Conservation (phyloP, 345 rosid genomes). For the Salix arbutifolia region DNA sequence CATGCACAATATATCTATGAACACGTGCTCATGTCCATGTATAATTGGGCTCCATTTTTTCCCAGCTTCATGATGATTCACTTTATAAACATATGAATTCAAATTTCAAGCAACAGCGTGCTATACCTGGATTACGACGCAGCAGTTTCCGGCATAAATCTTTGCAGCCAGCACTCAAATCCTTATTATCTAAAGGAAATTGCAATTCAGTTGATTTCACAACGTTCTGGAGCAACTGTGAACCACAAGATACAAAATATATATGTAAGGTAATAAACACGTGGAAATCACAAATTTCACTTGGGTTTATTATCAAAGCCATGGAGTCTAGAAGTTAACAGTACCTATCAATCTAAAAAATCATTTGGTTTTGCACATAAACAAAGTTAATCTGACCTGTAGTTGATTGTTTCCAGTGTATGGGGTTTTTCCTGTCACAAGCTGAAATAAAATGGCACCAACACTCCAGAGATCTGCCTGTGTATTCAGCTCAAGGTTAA, state of each 20-base stretch:
- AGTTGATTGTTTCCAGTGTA: conserved; percentile 85
- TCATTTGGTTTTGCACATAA: not conserved
- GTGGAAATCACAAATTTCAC: conserved; percentile 3
- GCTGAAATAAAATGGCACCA: conserved; percentile 93
- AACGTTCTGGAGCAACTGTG: conserved; percentile 92
- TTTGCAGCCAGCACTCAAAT: conserved; percentile 63
- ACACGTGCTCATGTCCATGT: not conserved
- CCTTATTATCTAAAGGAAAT: conserved; percentile 58
- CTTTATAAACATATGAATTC: conserved; percentile 5
- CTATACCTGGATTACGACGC: conserved; percentile 85
- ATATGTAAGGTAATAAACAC: conserved; percentile 8
- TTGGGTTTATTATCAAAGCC: not conserved
- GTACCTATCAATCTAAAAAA: not conserved
- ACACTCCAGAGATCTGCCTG: conserved; percentile 99
- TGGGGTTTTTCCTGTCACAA: conserved; percentile 90
- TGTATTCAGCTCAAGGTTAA: conserved; percentile 41
- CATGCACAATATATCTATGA: not conserved
- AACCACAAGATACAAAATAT: conserved; percentile 17
- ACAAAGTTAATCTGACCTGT: conserved; percentile 47
- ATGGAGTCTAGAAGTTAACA: not conserved
- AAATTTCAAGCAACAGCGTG: conserved; percentile 4
- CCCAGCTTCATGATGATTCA: not conserved
- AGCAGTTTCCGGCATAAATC: conserved; percentile 87
- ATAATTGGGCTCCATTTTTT: not conserved
- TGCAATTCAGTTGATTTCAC: conserved; percentile 70